Evolutionary conservation across 805 yeast species (phyloP).

Genomic region (Spathaspora gorwiae): DNA sequence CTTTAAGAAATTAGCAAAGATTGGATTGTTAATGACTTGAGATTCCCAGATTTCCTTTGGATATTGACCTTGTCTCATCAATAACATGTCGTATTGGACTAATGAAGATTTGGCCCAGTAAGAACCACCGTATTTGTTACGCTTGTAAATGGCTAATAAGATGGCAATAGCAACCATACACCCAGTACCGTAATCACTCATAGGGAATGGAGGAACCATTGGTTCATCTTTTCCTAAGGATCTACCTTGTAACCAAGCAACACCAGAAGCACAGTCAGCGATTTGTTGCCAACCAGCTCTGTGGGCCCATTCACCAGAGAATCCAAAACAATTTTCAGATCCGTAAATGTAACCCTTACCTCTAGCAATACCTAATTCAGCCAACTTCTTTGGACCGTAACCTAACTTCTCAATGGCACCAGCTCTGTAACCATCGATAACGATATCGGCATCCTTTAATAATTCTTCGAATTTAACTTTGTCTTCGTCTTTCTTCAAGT

Average conservation of each 20-base stretch:
- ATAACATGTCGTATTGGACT: constrained; percentile 25
- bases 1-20: constrained; percentile 4
- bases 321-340: constrained; percentile 29
- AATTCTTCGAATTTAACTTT: constrained; percentile 20
- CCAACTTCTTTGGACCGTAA: constrained; percentile 22
- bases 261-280: constrained; percentile 30
- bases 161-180: constrained; percentile 29
- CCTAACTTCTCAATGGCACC: constrained; percentile 25
- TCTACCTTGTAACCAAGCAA: constrained; percentile 28
- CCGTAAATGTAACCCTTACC: constrained; percentile 29
- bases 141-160: constrained; percentile 20
- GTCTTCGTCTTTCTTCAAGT: constrained; percentile 23
- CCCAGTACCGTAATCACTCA: constrained; percentile 33
- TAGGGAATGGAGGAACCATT: constrained; percentile 32
- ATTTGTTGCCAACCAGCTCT: constrained; percentile 36
- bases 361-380: constrained; percentile 19
- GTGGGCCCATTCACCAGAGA: constrained; percentile 24
- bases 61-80: constrained; percentile 19
- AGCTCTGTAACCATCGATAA: constrained; percentile 29
- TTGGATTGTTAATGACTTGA: constrained; percentile 3
- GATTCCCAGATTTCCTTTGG: constrained; percentile 9
- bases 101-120: constrained; percentile 27
- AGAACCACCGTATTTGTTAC: constrained; percentile 25
- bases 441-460: constrained; percentile 26
- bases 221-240: constrained; percentile 24